Evolutionary conservation across 176 grass and related monocot genomes (phyloP), one percentile per base, ranked within the genome.

Genomic region (Avena atlantica): DNA sequence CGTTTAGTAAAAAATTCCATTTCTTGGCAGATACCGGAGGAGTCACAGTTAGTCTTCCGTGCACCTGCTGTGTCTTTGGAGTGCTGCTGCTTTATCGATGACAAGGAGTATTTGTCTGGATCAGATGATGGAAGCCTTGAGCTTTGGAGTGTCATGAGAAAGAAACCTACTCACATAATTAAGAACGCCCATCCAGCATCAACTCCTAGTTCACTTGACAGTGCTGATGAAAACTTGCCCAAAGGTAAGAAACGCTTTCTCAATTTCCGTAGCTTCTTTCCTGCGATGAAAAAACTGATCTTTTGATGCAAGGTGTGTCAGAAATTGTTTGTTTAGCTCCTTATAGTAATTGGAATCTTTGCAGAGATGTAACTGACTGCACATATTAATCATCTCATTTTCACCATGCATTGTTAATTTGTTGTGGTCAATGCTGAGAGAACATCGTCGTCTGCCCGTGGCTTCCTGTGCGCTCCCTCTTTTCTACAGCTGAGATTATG

Each of bases 51-150:
- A 61, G 63, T 94, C n/a, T 94, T 87, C 49, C 90, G 93, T 23
- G 93, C 90, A 3, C 85, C 93, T 78, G 87, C 87, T 16, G 78
- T 88, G 51, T 94, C 93, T 67, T 87, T 94, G 78, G 93, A 94
- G 80, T 94, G 93, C 57, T 88, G 87, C 76, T 94, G 90, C 84
- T 94, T 94, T 86, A 90, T 94, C 21, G 91, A 90, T 74, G 93
- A 92, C 55, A 90, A 88, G 29, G 93, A 94, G 48, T 94, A 86
- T 87, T 53, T 94, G 63, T 94, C 93, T 87, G 93, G 93, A 20
- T 94, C 93, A 14, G 93, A 94, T 64, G 87, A 92, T 49, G 93
- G 93, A 78, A 95, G 93, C 82, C 84, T 95, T 65, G 85, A 92
- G 49, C 86, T 95, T 67, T 95, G 93, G 93, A 86, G 87, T 64